Percentiles rank a stretch among this genome's conserved stretches.
phyloP scores from a whole-genome alignment of 2,329 filamentous ascomycete species.

The Geosmithia putterillii region DNA sequence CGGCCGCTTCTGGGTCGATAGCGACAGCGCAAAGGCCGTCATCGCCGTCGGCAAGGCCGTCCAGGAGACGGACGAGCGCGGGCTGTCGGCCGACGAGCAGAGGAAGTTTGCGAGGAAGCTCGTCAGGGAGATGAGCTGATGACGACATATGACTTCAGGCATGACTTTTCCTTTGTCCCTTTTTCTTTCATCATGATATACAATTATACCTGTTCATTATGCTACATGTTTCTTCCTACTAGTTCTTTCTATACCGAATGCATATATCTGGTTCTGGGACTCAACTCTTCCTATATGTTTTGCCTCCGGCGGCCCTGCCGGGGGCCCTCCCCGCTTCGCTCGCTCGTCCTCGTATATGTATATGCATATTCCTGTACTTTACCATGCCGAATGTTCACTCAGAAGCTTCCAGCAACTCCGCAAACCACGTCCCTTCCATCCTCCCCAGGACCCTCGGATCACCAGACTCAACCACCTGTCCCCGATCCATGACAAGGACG shows the following conservation, averaged over 20 bases:
- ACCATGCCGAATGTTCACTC: too few species aligned
- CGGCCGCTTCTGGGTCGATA: conserved; percentile 84
- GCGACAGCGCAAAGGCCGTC: conserved; percentile 58
- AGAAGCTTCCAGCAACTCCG: not conserved
- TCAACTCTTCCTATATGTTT: too few species aligned
- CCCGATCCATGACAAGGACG: conserved; percentile 36
- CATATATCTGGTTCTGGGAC: too few species aligned
- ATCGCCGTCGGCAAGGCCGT: conserved; percentile 71
- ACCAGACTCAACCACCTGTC: conserved; percentile 27
- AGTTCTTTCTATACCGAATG: too few species aligned
- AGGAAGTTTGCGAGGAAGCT: conserved; percentile 56
- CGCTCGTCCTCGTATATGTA: too few species aligned
- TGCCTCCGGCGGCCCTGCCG: too few species aligned
- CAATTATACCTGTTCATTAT: too few species aligned
- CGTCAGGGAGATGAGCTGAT: conserved; percentile 44
- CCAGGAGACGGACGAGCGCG: conserved; percentile 60
- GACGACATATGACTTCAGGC: too few species aligned
- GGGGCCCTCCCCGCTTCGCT: too few species aligned
- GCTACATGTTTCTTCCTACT: too few species aligned
- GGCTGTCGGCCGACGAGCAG: conserved; percentile 52
- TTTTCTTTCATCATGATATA: not conserved
- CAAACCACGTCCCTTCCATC: not conserved
- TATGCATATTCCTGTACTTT: too few species aligned
- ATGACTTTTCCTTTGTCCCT: not conserved
- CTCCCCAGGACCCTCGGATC: conserved; percentile 9